These are phyloP conservation scores for Ricinus communis DNA, from an alignment of 345 rosid genomes.

Conservation along the genomic window DNA sequence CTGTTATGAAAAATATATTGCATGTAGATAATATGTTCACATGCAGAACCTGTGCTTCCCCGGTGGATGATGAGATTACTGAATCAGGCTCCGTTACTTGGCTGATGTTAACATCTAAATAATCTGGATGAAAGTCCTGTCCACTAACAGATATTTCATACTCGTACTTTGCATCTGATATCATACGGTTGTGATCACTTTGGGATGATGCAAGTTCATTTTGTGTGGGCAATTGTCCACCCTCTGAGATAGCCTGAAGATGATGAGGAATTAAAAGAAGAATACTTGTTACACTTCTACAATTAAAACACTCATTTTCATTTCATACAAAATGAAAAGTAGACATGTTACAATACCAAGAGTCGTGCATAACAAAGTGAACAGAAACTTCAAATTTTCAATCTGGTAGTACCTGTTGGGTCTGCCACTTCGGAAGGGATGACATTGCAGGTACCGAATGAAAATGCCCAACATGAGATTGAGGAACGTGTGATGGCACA, in stretches of 20 bases:
- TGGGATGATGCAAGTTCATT: slow-evolving; percentile 54
- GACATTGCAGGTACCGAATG: slow-evolving; percentile 47
- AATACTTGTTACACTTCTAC: slow-evolving; percentile 3
- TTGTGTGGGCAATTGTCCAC: slow-evolving; percentile 45
- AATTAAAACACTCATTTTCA: neutral
- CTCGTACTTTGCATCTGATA: slow-evolving; percentile 54
- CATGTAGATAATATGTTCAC: slow-evolving; percentile 12
- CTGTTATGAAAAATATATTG: neutral
- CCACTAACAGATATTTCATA: slow-evolving; percentile 57
- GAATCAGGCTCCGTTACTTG: slow-evolving; percentile 51
- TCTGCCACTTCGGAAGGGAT: slow-evolving; percentile 65
- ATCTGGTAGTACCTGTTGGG: slow-evolving; percentile 54
- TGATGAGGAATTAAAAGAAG: neutral
- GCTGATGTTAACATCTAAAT: slow-evolving; percentile 49
- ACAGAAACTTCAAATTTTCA: slow-evolving; percentile 7
- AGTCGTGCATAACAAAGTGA: neutral
- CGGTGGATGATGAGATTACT: slow-evolving; percentile 46
- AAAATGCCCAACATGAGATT: slow-evolving; percentile 58
- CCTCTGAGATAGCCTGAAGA: slow-evolving; percentile 56
- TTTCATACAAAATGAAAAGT: neutral
- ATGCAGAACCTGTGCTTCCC: slow-evolving; percentile 56
- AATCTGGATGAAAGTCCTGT: slow-evolving; percentile 52
- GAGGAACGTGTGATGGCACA: slow-evolving; percentile 58
- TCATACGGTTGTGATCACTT: slow-evolving; percentile 45
- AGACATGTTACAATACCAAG: neutral